phyloP scores from a whole-genome alignment of 2,329 filamentous ascomycete species.

The Alternaria burnsii region DNA sequence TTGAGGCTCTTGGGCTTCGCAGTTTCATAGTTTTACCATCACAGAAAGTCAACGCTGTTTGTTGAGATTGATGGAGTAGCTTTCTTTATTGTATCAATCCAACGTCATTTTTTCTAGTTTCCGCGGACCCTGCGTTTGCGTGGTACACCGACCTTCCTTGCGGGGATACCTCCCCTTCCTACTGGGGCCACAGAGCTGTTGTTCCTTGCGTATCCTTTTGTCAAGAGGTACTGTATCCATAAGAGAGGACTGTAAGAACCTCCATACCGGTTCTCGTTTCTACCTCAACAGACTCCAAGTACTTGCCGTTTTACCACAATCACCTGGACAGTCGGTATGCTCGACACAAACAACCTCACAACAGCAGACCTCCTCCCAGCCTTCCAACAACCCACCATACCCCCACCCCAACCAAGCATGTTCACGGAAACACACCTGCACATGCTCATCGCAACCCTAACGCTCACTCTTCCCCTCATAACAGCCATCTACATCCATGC shows the following conservation, averaged over 20 bases:
- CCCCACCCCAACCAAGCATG: neutral
- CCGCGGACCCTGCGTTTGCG: slow-evolving; percentile 4
- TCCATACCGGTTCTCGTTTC: neutral
- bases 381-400: neutral
- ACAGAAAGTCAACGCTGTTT: neutral
- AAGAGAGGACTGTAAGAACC: neutral
- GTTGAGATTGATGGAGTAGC: neutral
- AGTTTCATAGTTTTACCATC: neutral
- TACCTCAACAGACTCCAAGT: neutral
- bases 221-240: neutral
- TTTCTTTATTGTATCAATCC: slow-evolving; percentile 11
- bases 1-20: neutral
- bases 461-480: slow-evolving; percentile 37
- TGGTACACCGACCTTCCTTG: slow-evolving; percentile 4
- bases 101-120: slow-evolving; percentile 12
- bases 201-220: neutral
- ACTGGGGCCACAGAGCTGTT: neutral
- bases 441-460: slow-evolving; percentile 10
- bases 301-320: neutral
- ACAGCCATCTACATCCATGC: slow-evolving; percentile 62
- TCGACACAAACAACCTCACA: neutral
- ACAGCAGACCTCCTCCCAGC: neutral
- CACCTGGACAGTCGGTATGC: neutral
- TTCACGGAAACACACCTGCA: slow-evolving; percentile 6
- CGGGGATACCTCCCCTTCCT: neutral